A percentile compares a stretch with the other conserved stretches of the same genome.
phyloP scores from a whole-genome alignment of 2,329 filamentous ascomycete genomes.

The Aspergillus ruber region DNA sequence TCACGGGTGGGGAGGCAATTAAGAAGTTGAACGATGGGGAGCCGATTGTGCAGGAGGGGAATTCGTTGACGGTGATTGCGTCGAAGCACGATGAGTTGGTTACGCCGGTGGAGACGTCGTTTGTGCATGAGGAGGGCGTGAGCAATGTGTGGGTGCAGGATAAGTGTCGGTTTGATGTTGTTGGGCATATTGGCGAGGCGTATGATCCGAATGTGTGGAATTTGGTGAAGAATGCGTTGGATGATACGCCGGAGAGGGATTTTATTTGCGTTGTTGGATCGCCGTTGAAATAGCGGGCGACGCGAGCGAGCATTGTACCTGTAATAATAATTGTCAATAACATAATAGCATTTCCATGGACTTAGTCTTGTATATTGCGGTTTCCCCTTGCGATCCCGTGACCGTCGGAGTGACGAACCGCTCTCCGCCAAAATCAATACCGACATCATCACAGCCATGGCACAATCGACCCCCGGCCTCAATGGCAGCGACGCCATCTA shows the following conservation, averaged over 20 bases:
- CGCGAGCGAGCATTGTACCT: background rate
- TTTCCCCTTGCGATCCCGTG: too few relatives aligned
- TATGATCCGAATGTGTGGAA: constrained; percentile 36
- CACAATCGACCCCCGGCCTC: constrained; percentile 25
- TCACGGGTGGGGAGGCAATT: constrained; percentile 22
- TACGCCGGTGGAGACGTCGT: constrained; percentile 25
- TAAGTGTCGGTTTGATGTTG: constrained; percentile 25
- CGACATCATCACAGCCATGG: background rate
- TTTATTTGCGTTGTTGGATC: constrained; percentile 25
- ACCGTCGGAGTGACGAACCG: too few relatives aligned
- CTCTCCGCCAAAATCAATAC: too few relatives aligned
- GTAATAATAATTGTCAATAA: background rate
- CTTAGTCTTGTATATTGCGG: too few relatives aligned
- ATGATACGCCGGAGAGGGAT: constrained; percentile 18
- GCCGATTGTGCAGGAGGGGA: constrained; percentile 29
- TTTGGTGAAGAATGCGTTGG: constrained; percentile 31
- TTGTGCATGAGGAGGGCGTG: constrained; percentile 27
- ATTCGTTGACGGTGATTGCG: constrained; percentile 28
- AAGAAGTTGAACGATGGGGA: constrained; percentile 25
- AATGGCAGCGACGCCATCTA: constrained; percentile 21
- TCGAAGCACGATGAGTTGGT: constrained; percentile 30
- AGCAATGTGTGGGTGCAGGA: constrained; percentile 28
- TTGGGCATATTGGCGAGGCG: constrained; percentile 33
- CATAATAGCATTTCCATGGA: background rate
- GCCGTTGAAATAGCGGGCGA: constrained; percentile 17